Base-by-base conservation (phyloP, 129 eudicot species). In the Solidago caesia region DNA sequence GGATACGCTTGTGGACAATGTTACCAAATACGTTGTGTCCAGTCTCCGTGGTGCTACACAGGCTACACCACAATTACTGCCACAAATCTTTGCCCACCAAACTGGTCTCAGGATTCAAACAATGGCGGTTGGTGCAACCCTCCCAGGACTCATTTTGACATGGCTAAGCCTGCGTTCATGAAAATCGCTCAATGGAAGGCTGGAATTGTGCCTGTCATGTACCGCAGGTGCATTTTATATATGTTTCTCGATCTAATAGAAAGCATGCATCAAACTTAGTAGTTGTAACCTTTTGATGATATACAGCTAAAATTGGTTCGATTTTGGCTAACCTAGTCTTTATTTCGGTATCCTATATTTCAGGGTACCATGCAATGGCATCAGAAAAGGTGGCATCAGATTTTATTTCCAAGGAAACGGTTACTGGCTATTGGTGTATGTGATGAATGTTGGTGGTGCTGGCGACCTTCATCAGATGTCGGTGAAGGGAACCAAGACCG, bases 81-180 rank as follows among this genome's bases (percentile, higher is more conserved):
- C 60, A 92, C 98, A 51, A 92, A 92, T 77, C 85, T 92, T 11
- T 92, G 98, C 90, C 98, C 98, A 33, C 98, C 98, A 0, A 89
- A 89, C 59, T 89, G 96, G 96, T 29, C 82, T 42, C 59, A 87
- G 64, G 89, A 86, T 77, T 78, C 87, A 76, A 86, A 87, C 78
- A 71, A 84, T 46, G 98, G 98, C 13, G 98, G 98, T 16, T 92
- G 98, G 98, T 89, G 98, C 87, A 89, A 92, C 79, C 98, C 96
- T 15, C 98, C 98, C 10, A 79, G 95, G 41, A 84, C 87, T 64
- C 98, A 92, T 67, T 92, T 92, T 26, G 96, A 92, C 80, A 81
- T 92, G 86, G 75, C 98, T 8, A 87, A 92, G 64, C 98, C 98
- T 0, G 91, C 93, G 2, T 92, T 92, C 87, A 86, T 87, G 92